Conservation (phyloP, 495 filamentous ascomycete genomes). For the Aspergillus avenaceus region DNA sequence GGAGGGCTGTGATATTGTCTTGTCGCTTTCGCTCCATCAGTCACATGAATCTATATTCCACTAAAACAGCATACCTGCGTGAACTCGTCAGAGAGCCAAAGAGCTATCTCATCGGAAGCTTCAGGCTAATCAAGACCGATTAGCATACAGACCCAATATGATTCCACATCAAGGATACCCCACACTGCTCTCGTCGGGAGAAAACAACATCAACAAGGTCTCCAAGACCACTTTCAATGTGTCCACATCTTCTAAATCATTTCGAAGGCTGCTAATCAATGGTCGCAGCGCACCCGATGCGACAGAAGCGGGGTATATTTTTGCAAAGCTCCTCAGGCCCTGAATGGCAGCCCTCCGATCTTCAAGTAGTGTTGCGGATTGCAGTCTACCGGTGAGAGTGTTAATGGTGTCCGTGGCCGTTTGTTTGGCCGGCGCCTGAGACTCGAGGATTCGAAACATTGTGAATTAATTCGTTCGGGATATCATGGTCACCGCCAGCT, state of each 20-base stretch:
- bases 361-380: conserved; percentile 84
- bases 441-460: conserved; percentile 84
- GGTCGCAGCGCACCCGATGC: conserved; percentile 83
- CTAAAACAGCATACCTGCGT: conserved; percentile 63
- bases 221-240: conserved; percentile 92
- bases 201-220: conserved; percentile 91
- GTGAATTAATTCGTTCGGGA: conserved; percentile 33
- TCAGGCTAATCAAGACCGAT: conserved; percentile 59
- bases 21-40: conserved; percentile 61
- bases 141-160: conserved; percentile 16
- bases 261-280: conserved; percentile 77
- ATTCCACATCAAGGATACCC: conserved; percentile 20
- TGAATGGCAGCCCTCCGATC: conserved; percentile 91
- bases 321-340: conserved; percentile 90
- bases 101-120: conserved; percentile 92
- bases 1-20: conserved; percentile 90
- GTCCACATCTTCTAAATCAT: conserved; percentile 93
- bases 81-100: conserved; percentile 97
- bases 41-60: conserved; percentile 17
- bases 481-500: conserved; percentile 45
- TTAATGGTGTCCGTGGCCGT: conserved; percentile 91
- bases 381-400: conserved; percentile 78
- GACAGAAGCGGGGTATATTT: conserved; percentile 93
- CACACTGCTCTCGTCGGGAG: conserved; percentile 65
- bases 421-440: conserved; percentile 91